phyloP scores from a whole-genome alignment of 2,329 filamentous ascomycete genomes.

The Ophiostoma angusticollis region DNA sequence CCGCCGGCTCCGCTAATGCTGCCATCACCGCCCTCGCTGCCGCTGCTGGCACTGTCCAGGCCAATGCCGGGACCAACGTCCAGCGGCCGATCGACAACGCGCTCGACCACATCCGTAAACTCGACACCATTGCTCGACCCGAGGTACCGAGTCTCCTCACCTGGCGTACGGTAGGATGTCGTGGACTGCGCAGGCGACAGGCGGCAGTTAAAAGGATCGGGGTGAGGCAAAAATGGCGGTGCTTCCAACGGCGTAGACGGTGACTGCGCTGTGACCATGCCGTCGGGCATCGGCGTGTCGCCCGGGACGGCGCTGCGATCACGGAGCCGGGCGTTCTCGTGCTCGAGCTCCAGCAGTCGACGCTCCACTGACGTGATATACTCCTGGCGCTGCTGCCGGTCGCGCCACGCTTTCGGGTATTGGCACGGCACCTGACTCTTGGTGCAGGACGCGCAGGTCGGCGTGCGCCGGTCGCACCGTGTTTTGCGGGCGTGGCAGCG shows the following conservation, averaged over 20 bases:
- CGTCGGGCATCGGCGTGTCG: slow-evolving; percentile 2
- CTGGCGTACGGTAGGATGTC: not conserved
- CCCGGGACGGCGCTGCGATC: not conserved
- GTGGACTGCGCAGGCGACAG: not conserved
- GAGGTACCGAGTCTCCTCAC: slow-evolving; percentile 3
- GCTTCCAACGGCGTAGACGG: no score
- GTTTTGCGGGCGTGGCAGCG: slow-evolving; percentile 6
- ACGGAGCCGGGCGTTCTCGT: slow-evolving; percentile 3
- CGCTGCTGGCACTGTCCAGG: not conserved
- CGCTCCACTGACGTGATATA: slow-evolving; percentile 4
- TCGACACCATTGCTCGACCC: slow-evolving; percentile 4
- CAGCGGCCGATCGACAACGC: not conserved
- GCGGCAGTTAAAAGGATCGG: not conserved
- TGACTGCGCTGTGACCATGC: no score
- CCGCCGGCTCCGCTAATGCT: not conserved
- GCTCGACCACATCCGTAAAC: slow-evolving; percentile 5
- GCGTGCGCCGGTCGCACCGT: slow-evolving; percentile 3
- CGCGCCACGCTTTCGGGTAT: slow-evolving; percentile 5
- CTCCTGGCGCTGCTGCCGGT: slow-evolving; percentile 5
- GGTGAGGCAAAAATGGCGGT: not conserved
- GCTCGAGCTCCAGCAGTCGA: slow-evolving; percentile 3
- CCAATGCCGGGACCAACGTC: not conserved
- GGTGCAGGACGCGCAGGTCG: slow-evolving; percentile 3
- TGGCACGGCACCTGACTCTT: slow-evolving; percentile 3
- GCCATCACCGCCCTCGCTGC: not conserved